Conservation (phyloP, 202 grass and related monocot genomes). For the Panicum hallii region DNA sequence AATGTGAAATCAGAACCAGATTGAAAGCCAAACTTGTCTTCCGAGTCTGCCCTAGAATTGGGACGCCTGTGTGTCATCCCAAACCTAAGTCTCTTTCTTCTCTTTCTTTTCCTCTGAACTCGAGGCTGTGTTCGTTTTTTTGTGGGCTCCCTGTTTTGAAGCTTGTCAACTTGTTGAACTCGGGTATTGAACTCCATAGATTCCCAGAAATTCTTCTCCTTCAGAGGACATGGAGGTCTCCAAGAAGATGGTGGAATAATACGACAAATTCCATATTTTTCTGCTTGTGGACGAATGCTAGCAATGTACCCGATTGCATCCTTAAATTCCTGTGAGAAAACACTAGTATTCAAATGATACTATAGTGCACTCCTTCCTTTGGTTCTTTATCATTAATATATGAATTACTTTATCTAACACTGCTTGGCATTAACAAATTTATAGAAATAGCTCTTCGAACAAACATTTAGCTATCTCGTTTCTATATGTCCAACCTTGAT, state of each 20-base stretch:
- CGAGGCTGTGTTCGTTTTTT: slow-evolving; percentile 66
- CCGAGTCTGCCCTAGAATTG: slow-evolving; percentile 47
- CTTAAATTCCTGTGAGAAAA: slow-evolving; percentile 80
- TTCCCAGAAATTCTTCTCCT: slow-evolving; percentile 78
- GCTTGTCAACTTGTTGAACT: slow-evolving; percentile 94
- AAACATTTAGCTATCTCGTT: neutral
- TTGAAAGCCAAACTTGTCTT: slow-evolving; percentile 97
- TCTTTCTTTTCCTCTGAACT: slow-evolving; percentile 72
- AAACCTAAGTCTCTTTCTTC: slow-evolving; percentile 83
- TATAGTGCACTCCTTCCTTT: neutral
- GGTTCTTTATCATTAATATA: neutral
- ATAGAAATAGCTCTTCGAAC: neutral
- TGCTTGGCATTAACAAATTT: neutral
- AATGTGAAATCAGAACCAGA: slow-evolving; percentile 93
- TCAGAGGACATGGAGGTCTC: slow-evolving; percentile 74
- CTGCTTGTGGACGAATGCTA: slow-evolving; percentile 69
- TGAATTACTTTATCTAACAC: neutral
- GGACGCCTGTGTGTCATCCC: slow-evolving; percentile 73
- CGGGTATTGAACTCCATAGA: slow-evolving; percentile 79
- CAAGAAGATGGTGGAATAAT: slow-evolving; percentile 89
- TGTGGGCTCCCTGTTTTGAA: slow-evolving; percentile 83
- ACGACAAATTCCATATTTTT: slow-evolving; percentile 92
- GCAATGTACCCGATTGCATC: slow-evolving; percentile 87
- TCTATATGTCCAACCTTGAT: neutral
- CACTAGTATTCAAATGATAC: slow-evolving; percentile 29